phyloP scores from a whole-genome alignment of 768 basidiomycete genomes.

The Sarcomyxa edulis region DNA sequence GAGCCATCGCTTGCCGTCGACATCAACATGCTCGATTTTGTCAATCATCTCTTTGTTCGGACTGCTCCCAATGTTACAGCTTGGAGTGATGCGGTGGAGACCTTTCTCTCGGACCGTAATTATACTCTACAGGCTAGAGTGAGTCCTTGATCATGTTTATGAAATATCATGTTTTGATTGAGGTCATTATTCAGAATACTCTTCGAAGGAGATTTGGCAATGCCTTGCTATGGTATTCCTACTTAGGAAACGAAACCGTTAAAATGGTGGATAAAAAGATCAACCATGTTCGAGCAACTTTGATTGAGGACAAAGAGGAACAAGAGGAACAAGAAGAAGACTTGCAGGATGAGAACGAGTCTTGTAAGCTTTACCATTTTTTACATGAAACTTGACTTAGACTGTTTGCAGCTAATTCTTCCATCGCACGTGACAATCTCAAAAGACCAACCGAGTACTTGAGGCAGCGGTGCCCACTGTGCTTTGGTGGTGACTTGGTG shows the following conservation, averaged over 20 bases:
- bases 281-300: too few relatives aligned
- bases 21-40: slow-evolving; percentile 23
- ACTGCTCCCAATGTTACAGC: slow-evolving; percentile 21
- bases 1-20: slow-evolving; percentile 25
- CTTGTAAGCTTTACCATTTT: too few relatives aligned
- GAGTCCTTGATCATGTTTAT: neutral
- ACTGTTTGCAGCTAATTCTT: too few relatives aligned
- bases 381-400: too few relatives aligned
- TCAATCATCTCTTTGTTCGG: slow-evolving; percentile 16
- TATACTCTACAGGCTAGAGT: slow-evolving; percentile 16
- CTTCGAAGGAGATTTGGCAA: slow-evolving; percentile 18
- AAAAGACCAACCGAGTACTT: slow-evolving; percentile 6
- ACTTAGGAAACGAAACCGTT: too few relatives aligned
- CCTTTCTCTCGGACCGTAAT: slow-evolving; percentile 12
- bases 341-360: too few relatives aligned
- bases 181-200: slow-evolving; percentile 15
- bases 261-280: too few relatives aligned
- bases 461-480: slow-evolving; percentile 5
- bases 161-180: neutral
- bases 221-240: slow-evolving; percentile 19
- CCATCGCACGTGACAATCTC: too few relatives aligned
- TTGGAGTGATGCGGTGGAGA: slow-evolving; percentile 20
- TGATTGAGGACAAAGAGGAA: too few relatives aligned
- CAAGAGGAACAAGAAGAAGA: too few relatives aligned
- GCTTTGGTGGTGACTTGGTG: slow-evolving; percentile 3